Base-by-base conservation (phyloP, 352 stramenopile genomes). In the Pythium grandisporangium region DNA sequence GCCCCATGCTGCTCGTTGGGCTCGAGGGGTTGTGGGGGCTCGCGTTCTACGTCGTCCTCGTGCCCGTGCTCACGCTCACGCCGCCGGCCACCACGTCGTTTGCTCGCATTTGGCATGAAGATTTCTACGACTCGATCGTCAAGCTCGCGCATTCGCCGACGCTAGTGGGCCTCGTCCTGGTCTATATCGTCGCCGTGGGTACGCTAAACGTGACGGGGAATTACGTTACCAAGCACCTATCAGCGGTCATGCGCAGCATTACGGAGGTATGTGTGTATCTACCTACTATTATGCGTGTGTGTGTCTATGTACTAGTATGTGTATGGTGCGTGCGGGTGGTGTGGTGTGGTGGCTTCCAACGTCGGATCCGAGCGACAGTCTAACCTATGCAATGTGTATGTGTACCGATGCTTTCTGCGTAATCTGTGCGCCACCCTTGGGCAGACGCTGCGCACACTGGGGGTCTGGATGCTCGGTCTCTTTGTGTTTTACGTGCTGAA, bases 1-100 rank as follows among this genome's bases (percentile, higher is more conserved):
- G 75, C 47, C 79, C 81, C 20, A 86, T 95, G 72, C 63, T 92
- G 51, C 62, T 93, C 32, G 83, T 95, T 23, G 84, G 84, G 5
- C 72, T 90, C 6, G 84, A 95, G 53, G 84, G 84, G 0, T 59
- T 95, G 16, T 95, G 81, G 80, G 84, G 84, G 14, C 58, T 93
- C n/a, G 67, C 68, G 13, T 87, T 93, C 48, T 85, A 91, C 48
- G 29, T 84, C 23, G 38, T 83, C 30, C 53, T 88, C 35, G 55
- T 86, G 6, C 75, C 76, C 7, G 50, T 88, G 51, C 69, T 92
- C 35, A 70, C 73, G 25, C 57, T 82, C 21, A 79, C 74, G 21
- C 75, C 78, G 2, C 26, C 41, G 14, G 56, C 47, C 19, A 61
- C 56, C 5, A 67, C 70, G 11, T 63, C 65, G 1, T 66, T 90